Evolutionary conservation across 495 filamentous ascomycete genomes (phyloP), one percentile per base, ranked within the genome.

Genomic region (Talaromyces ruber): DNA sequence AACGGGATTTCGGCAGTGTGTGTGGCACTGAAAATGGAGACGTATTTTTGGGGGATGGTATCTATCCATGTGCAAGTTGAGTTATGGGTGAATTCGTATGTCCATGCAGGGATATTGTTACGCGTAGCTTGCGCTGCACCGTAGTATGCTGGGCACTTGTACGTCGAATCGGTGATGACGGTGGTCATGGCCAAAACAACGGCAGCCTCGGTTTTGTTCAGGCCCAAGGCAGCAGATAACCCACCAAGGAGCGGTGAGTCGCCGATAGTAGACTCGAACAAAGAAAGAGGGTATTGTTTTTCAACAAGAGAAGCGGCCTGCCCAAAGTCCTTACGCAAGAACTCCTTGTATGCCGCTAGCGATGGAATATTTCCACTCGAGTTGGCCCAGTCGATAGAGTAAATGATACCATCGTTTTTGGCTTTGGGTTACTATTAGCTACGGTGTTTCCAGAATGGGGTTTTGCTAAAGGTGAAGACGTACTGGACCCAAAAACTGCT

Each of bases 1-100:
- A 70, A 76, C 16, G 74, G 75, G 47, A 78, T 67, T 59, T 78
- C 75, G 29, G 71, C 69, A 24, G 71, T 73, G 59, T 78, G 75
- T 22, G 71, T 67, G 25, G 68, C 69, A 8, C 69, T 70, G 11
- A 72, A 61, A 8, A 64, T 22, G 4, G 58, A 56, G 18, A 71
- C 47, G 9, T 32, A 65, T 6, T 34, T 52, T n/a, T 58, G 30
- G n/a, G 64, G 18, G 22, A 73, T 62, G 1, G 32, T 26, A 16
- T 22, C 8, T 22, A 64, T 56, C 69, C 73, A 78, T 0, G 65
- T 21, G 37, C 76, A 79, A 37, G 69, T 73, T 7, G 68, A 66
- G 26, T 65, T 66, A 57, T 77, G 74, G 11, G 62, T 64, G 61
- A 71, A 75, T 22, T 65, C 65, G 39, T 79, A 79, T 8, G 64